phyloP scores from a whole-genome alignment of 169 alveolate genomes.

The Babesia divergens region DNA sequence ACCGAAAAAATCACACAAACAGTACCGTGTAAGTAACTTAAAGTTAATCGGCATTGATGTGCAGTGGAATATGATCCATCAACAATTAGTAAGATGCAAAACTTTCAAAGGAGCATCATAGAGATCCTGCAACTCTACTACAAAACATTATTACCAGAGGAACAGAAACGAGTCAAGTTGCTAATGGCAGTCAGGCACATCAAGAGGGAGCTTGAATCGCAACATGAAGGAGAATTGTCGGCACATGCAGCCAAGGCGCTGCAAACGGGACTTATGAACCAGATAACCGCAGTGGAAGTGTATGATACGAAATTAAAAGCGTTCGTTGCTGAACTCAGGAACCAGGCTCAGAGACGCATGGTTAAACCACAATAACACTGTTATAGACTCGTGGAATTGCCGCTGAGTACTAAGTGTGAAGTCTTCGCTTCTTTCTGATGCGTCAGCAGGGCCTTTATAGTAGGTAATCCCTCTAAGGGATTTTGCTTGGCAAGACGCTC shows the following conservation, averaged over 20 bases:
- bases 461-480: conserved; percentile 74
- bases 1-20: conserved; percentile 50
- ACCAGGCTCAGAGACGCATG: conserved; percentile 45
- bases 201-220: conserved; percentile 40
- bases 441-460: conserved; percentile 68
- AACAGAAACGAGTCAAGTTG: conserved; percentile 36
- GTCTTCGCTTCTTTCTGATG: conserved; percentile 67
- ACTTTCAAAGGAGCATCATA: conserved; percentile 47
- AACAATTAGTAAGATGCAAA: conserved; percentile 39
- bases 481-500: conserved; percentile 58
- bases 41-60: neutral
- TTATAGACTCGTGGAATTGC: neutral
- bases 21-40: conserved; percentile 35
- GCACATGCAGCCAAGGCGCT: conserved; percentile 61
- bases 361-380: neutral
- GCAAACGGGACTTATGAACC: conserved; percentile 60
- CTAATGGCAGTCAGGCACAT: conserved; percentile 30
- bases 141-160: conserved; percentile 59
- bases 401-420: conserved; percentile 58
- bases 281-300: conserved; percentile 58
- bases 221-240: conserved; percentile 40
- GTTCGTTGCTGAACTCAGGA: conserved; percentile 34
- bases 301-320: conserved; percentile 51
- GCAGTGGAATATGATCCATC: conserved; percentile 58
- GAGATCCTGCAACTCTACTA: conserved; percentile 60